Base-by-base conservation (phyloP, 2,329 filamentous ascomycete genomes). In the Botrytis fabae region DNA sequence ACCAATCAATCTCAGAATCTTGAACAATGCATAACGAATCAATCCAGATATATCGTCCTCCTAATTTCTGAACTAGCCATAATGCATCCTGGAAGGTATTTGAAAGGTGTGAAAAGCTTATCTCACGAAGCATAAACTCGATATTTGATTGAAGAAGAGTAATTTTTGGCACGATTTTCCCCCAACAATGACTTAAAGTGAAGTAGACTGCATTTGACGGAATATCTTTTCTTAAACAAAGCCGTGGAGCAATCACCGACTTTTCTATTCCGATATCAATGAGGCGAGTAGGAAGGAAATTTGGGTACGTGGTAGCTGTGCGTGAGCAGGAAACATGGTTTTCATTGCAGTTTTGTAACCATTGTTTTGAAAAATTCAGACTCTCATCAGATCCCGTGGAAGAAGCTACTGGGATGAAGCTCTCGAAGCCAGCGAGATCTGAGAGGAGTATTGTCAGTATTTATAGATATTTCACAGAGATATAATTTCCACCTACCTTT, bases 401-500 rank as follows among this genome's bases (percentile, higher is more conserved):
- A 20, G 61, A 32, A 44, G 22, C 38, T 28, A 63, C 25, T 5
- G 8, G 20, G 7, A 12, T 8, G 32, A 44, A 44, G 22, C 8
- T 44, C 40, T 63, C 61, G 20, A 22, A 28, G 5, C 61, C 61
- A 42, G 18, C 16, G 20, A 63, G 2, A 0, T 44, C 40, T 63
- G 20, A 12, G 1, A 32, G 4, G 6, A 12, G 2, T 46, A 0
- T 32, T 5, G 0, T 46, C 4, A 32, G n/a, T 18, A 0, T 14
- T 22, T 2, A 32, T 16, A 22, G 2, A 46, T 35, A 1, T 22
- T 7, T 16, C 2, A n/a, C 22, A 14, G 3, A 46, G 1, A 20
- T 22, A 3, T 22, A 1, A 25, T n/a, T 5, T 2, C 22, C 18
- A 20, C 18, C 2, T 9, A 64, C n/a, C 4, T 22, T 46, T 5